These are phyloP conservation scores for Phytophthora capsici DNA, from an alignment of 352 stramenopile genomes.

Conservation along the genomic window DNA sequence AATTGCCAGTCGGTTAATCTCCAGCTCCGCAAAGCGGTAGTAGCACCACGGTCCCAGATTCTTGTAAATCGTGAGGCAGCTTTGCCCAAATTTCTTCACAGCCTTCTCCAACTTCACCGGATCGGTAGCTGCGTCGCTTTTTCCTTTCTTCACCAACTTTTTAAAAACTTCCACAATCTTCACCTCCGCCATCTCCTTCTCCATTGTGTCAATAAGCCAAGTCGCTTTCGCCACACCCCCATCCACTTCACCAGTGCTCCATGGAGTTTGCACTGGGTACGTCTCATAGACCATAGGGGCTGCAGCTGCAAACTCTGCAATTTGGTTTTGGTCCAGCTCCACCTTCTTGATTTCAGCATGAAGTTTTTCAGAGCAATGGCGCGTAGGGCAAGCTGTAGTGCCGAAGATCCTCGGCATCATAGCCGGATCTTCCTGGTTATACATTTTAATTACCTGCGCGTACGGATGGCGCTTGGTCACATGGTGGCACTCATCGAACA, in stretches of 20 bases:
- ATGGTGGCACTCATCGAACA: slow-evolving; percentile 93
- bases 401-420: slow-evolving; percentile 83
- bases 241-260: slow-evolving; percentile 28
- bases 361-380: slow-evolving; percentile 74
- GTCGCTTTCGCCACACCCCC: neutral
- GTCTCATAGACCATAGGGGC: slow-evolving; percentile 71
- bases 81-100: slow-evolving; percentile 62
- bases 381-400: slow-evolving; percentile 80
- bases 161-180: slow-evolving; percentile 56
- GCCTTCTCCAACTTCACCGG: slow-evolving; percentile 53
- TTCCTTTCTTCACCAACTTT: slow-evolving; percentile 63
- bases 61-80: slow-evolving; percentile 64
- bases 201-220: slow-evolving; percentile 47
- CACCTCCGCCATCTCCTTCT: slow-evolving; percentile 51
- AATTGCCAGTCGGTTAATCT: slow-evolving; percentile 69
- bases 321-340: slow-evolving; percentile 60
- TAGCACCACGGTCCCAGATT: slow-evolving; percentile 79
- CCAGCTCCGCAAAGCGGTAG: slow-evolving; percentile 75
- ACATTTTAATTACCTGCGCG: slow-evolving; percentile 88
- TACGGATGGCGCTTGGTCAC: slow-evolving; percentile 91
- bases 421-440: slow-evolving; percentile 42
- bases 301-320: slow-evolving; percentile 63
- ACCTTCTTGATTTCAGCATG: slow-evolving; percentile 77
- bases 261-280: slow-evolving; percentile 51
- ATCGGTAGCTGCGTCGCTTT: slow-evolving; percentile 44